Base-by-base conservation (phyloP, 108 stramenopile genomes). In the Skeletonema tropicum region DNA sequence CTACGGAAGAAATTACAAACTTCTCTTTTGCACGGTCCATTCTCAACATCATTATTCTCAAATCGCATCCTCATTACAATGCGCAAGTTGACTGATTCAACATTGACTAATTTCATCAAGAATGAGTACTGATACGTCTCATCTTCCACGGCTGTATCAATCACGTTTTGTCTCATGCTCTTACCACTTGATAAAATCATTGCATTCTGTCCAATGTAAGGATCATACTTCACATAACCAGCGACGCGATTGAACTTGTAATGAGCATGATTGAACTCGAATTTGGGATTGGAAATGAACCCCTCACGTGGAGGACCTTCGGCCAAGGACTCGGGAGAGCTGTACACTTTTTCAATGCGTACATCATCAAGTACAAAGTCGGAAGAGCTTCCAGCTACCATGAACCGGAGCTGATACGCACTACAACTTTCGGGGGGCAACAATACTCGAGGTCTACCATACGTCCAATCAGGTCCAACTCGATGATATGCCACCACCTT, bases 311-410 rank as follows among this genome's bases (percentile, higher is more conserved):
- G 57, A 6, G 68, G 14, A 17, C 14, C 15, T 23, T 69, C 57
- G 21, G 57, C 26, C 36, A 29, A 31, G 25, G 41, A 5, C 15
- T 7, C 21, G 19, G 2, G 48, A 36, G 26, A 29, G 26, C 26
- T 29, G 19, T 25, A 29, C 10, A 36, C n/a, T 3, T 21, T 31
- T 57, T 31, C 17, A 23, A 73, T 63, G 5, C 31, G 42, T 30
- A 80, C 79, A 65, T 80, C 68, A 57, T 80, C 79, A 49, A 80
- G 15, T 15, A 67, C 36, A 32, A 68, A 80, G 58, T 68, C 73
- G 1, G 73, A 63, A 8, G n/a, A 14, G 12, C 66, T 63, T 15
- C 55, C 65, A 1, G 71, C 29, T 41, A 79, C 21, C 29, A 64
- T 68, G 31, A 80, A 80, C 23, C 79, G 33, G 13, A 80, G 55